Evolutionary conservation across 345 rosid species (phyloP), one percentile per base, ranked within the genome.

Genomic region (Psidium friedrichsthalianum): DNA sequence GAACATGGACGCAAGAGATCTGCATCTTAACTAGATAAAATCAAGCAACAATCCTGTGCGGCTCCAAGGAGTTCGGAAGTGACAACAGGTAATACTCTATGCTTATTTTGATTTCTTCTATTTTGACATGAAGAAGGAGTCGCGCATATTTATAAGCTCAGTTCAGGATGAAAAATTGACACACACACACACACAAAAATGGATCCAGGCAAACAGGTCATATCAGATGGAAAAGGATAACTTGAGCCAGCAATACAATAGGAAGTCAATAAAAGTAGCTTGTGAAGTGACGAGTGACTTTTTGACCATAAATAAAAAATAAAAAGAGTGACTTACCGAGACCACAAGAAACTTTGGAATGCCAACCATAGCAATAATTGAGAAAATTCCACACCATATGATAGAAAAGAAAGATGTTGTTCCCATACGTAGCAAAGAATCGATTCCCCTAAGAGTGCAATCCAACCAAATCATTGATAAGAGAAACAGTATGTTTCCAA

Each of bases 321-420:
- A 74, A 0, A 81, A 84, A 81, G 86, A 82, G 64, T 57, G 44
- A 82, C 99, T 92, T 91, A 97, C 99, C 95, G 90, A 86, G 86
- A 91, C 87, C 88, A 95, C 51, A 78, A 95, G 89, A 89, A 96
- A 95, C 89, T 92, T 97, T 89, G 88, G 80, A 85, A 92, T 86
- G 87, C 99, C 99, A 57, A 89, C 92, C 98, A 96, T 94, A 25
- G 95, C 93, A 88, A 95, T 88, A 55, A 90, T 89, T 61, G 99
- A 95, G 87, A 97, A 90, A 85, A 94, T 90, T 90, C 98, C 93
- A 89, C 98, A 96, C 99, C 98, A 97, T 86, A 97, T 86, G 87
- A 95, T 88, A 20, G 96, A 93, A 89, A 95, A 95, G 89, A 95
- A 93, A 9, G 98, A 95, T 51, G 96, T 87, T 24, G 98, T 96